Conservation (phyloP, 768 basidiomycete genomes). For the Hygrocybe coccinea region DNA sequence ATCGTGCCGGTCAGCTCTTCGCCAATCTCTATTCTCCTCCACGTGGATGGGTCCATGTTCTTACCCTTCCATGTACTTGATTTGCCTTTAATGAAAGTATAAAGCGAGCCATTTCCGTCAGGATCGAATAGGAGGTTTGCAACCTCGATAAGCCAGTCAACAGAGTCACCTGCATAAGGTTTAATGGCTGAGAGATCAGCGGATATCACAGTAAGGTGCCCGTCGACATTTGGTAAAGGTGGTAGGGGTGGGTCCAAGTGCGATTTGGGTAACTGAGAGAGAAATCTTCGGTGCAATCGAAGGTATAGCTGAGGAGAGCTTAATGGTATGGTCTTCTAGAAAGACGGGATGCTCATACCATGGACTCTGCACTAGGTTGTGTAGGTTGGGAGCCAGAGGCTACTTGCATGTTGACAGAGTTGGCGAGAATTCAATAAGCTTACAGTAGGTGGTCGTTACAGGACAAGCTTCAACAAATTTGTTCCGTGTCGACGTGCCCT, state of each 20-base stretch:
- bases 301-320: conserved; percentile 9
- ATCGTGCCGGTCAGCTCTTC: conserved; percentile 16
- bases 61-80: conserved; percentile 16
- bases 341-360: too few species aligned
- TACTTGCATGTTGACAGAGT: too few species aligned
- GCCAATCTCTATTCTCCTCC: conserved; percentile 12
- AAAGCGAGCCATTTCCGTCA: conserved; percentile 17
- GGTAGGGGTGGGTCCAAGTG: conserved; percentile 8
- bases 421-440: too few species aligned
- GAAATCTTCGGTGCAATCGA: conserved; percentile 11
- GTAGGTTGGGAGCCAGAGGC: too few species aligned
- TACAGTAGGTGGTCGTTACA: too few species aligned
- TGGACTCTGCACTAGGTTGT: too few species aligned
- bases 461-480: too few species aligned
- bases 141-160: conserved; percentile 16
- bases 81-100: conserved; percentile 17
- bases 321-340: not conserved
- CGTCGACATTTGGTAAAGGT: conserved; percentile 8
- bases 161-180: conserved; percentile 12
- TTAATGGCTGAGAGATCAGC: conserved; percentile 11
- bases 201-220: conserved; percentile 13
- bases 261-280: conserved; percentile 4
- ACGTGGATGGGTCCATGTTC: conserved; percentile 11
- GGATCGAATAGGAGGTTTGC: conserved; percentile 18
- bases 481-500: too few species aligned